Percentiles rank a stretch among this genome's conserved stretches.
phyloP scores from a whole-genome alignment of 352 stramenopile species.

The Stephanocyclus meneghinianus region DNA sequence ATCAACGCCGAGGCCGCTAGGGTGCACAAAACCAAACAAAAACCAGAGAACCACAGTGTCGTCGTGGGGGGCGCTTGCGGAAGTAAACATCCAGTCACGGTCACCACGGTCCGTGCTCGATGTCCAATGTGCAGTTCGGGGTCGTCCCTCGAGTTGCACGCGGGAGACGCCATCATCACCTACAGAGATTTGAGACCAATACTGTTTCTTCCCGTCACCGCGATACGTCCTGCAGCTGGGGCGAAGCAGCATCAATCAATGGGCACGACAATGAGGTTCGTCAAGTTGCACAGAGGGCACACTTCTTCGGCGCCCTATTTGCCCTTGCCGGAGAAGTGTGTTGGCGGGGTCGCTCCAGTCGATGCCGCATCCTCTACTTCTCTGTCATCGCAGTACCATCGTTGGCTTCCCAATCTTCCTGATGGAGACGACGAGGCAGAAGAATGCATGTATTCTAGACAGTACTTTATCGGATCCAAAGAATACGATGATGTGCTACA shows the following conservation, averaged over 20 bases:
- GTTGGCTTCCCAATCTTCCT: conserved; percentile 25
- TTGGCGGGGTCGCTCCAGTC: conserved; percentile 1
- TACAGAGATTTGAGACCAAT: conserved; percentile 52
- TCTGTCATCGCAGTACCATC: not conserved
- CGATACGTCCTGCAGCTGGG: not conserved
- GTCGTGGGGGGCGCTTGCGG: conserved; percentile 22
- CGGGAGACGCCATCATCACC: conserved; percentile 40
- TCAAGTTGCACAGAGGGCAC: conserved; percentile 38
- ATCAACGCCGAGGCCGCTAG: conserved; percentile 37
- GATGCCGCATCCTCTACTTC: not conserved
- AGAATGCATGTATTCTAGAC: conserved; percentile 39
- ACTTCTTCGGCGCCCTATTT: conserved; percentile 38
- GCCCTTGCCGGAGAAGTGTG: conserved; percentile 22
- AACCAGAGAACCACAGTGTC: not conserved
- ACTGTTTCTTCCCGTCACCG: conserved; percentile 36
- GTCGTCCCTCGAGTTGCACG: conserved; percentile 28
- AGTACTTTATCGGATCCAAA: conserved; percentile 32
- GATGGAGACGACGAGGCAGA: conserved; percentile 37
- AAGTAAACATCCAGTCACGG: conserved; percentile 3
- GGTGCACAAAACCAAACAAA: conserved; percentile 39
- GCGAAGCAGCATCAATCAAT: conserved; percentile 7
- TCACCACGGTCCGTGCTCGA: conserved; percentile 31
- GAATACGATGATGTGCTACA: conserved; percentile 35
- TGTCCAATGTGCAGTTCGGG: conserved; percentile 48
- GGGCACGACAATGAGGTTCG: conserved; percentile 48